Evolutionary conservation across 371 early-diverging fungal genomes (phyloP).

Genomic region (Synchytrium microbalum): DNA sequence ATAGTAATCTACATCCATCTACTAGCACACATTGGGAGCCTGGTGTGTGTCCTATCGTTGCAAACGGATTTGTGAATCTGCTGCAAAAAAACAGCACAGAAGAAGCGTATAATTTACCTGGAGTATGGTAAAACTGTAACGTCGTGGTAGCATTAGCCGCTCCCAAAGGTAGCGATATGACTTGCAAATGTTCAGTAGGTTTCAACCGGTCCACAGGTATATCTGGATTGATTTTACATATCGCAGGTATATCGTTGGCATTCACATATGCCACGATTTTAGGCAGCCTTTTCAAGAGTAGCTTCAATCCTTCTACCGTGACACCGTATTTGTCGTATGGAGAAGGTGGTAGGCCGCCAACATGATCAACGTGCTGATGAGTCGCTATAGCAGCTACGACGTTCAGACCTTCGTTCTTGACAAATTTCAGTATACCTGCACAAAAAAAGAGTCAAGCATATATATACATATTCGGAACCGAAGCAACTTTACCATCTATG

Average conservation of each 20-base stretch:
- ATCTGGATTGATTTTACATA: slow-evolving; percentile 58
- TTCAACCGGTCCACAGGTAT: slow-evolving; percentile 51
- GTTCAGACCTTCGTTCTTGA: slow-evolving; percentile 49
- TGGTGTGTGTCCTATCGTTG: slow-evolving; percentile 80
- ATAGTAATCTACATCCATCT: slow-evolving; percentile 62
- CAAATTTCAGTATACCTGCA: slow-evolving; percentile 59
- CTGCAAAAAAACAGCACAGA: neutral
- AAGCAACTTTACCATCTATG: slow-evolving; percentile 6
- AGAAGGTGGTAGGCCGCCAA: slow-evolving; percentile 62
- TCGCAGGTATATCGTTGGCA: slow-evolving; percentile 62
- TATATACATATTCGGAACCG: neutral
- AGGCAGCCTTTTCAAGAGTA: slow-evolving; percentile 59
- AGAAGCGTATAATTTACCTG: neutral
- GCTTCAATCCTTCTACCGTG: slow-evolving; percentile 66
- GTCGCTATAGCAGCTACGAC: slow-evolving; percentile 60
- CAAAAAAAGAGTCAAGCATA: slow-evolving; percentile 89
- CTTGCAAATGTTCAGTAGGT: slow-evolving; percentile 53
- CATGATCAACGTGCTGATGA: slow-evolving; percentile 69
- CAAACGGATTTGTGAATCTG: neutral
- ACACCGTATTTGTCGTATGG: slow-evolving; percentile 72
- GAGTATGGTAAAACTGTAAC: slow-evolving; percentile 1
- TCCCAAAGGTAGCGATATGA: slow-evolving; percentile 33
- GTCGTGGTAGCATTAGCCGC: slow-evolving; percentile 1
- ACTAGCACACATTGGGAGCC: slow-evolving; percentile 77
- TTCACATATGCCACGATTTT: slow-evolving; percentile 65